A percentile compares a stretch with the other conserved stretches of the same genome.
phyloP scores from a whole-genome alignment of 345 rosid genomes.

The Pistacia atlantica region DNA sequence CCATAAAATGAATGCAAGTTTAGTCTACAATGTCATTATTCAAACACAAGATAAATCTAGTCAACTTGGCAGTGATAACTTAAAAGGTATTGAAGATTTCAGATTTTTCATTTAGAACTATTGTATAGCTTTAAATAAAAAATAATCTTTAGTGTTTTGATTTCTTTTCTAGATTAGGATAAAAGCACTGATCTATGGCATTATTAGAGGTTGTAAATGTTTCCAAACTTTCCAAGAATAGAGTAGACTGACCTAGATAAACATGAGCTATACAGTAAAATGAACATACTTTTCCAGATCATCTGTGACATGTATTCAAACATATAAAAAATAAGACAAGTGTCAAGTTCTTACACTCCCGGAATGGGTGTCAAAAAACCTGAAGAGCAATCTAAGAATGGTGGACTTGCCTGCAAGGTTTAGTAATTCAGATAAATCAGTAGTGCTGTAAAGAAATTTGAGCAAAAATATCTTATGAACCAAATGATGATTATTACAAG shows the following conservation, averaged over 20 bases:
- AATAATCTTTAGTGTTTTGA: too few species aligned
- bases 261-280: background rate
- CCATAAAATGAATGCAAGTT: too few species aligned
- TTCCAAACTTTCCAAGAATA: too few species aligned
- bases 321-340: slow-evolving; percentile 3
- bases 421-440: slow-evolving; percentile 33
- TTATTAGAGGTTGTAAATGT: too few species aligned
- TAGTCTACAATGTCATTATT: too few species aligned
- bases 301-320: background rate
- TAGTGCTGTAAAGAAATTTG: slow-evolving; percentile 4
- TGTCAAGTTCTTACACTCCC: slow-evolving; percentile 68
- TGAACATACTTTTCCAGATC: background rate
- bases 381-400: slow-evolving; percentile 86
- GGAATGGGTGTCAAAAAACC: slow-evolving; percentile 76
- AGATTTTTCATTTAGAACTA: too few species aligned
- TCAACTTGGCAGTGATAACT: background rate
- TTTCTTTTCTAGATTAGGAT: too few species aligned
- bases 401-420: slow-evolving; percentile 90
- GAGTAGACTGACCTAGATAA: too few species aligned
- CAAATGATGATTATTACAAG: background rate
- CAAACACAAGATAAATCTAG: too few species aligned
- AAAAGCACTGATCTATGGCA: too few species aligned
- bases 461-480: slow-evolving; percentile 1
- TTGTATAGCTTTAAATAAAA: too few species aligned
- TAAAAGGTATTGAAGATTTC: background rate